These are phyloP conservation scores for Calonectria naviculata DNA, from an alignment of 2,329 filamentous ascomycete species.

Conservation along the genomic window DNA sequence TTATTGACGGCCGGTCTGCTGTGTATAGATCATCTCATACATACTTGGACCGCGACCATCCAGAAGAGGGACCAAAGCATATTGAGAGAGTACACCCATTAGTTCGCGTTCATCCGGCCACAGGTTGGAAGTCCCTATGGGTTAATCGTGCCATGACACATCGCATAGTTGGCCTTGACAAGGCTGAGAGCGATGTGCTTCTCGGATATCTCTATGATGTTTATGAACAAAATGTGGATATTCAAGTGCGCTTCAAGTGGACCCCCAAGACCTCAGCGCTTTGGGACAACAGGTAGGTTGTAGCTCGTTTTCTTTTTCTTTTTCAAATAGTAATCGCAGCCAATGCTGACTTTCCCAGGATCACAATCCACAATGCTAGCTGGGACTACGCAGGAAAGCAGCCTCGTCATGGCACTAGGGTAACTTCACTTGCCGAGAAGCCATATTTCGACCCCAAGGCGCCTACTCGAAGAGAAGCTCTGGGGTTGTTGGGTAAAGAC, in stretches of 20 bases:
- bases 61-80: slow-evolving; percentile 70
- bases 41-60: slow-evolving; percentile 73
- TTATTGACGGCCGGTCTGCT: slow-evolving; percentile 75
- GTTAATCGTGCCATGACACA: slow-evolving; percentile 78
- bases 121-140: slow-evolving; percentile 79
- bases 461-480: slow-evolving; percentile 72
- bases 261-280: slow-evolving; percentile 73
- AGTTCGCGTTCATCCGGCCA: slow-evolving; percentile 77
- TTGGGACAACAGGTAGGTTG: slow-evolving; percentile 74
- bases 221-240: slow-evolving; percentile 76
- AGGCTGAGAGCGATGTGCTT: slow-evolving; percentile 75
- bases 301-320: neutral
- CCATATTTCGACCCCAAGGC: slow-evolving; percentile 74
- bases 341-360: slow-evolving; percentile 50
- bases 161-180: slow-evolving; percentile 75
- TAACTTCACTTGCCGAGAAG: slow-evolving; percentile 77
- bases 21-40: slow-evolving; percentile 74
- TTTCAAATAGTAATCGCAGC: neutral
- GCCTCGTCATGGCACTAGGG: slow-evolving; percentile 77
- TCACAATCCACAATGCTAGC: slow-evolving; percentile 79
- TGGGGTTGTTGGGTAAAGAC: slow-evolving; percentile 70
- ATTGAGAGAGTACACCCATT: slow-evolving; percentile 77
- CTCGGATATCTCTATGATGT: slow-evolving; percentile 75
- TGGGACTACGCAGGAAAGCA: slow-evolving; percentile 78
- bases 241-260: slow-evolving; percentile 79